These are phyloP conservation scores for Sphagnum fallax DNA, from an alignment of 228 moss, liverwort and hornwort genomes.

Conservation along the genomic window DNA sequence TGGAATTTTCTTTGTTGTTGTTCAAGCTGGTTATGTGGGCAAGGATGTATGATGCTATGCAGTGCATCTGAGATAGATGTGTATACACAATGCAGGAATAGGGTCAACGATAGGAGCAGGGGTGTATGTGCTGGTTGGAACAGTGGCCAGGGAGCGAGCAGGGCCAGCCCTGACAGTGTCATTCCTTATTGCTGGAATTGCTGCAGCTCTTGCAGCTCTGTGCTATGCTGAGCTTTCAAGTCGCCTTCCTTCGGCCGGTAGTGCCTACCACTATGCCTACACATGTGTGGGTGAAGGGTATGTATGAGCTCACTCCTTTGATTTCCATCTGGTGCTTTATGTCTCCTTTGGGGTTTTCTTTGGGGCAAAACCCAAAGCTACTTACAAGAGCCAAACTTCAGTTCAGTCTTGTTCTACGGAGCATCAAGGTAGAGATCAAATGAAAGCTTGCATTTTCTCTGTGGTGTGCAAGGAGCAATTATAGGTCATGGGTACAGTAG, in stretches of 20 bases:
- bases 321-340: no score
- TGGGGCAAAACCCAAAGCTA: no score
- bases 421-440: no score
- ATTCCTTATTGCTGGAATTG: conserved; percentile 84
- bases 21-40: not conserved
- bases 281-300: conserved; percentile 95
- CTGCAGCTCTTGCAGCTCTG: conserved; percentile 91
- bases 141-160: conserved; percentile 89
- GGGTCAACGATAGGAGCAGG: conserved; percentile 96
- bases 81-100: conserved; percentile 37
- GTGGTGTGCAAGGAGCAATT: no score
- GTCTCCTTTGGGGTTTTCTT: no score
- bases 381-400: no score
- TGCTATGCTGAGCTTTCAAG: conserved; percentile 98
- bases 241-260: conserved; percentile 92
- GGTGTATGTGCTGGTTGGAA: conserved; percentile 94
- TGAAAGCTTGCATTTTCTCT: no score
- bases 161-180: conserved; percentile 85
- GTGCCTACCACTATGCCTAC: conserved; percentile 95
- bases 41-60: not conserved
- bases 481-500: no score
- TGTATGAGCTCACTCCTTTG: not conserved
- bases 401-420: no score
- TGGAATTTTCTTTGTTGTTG: no score
- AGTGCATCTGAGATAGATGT: no score